These are phyloP conservation scores for Pyrus hybrid DNA, from an alignment of 331 rosid genomes.

Conservation along the genomic window DNA sequence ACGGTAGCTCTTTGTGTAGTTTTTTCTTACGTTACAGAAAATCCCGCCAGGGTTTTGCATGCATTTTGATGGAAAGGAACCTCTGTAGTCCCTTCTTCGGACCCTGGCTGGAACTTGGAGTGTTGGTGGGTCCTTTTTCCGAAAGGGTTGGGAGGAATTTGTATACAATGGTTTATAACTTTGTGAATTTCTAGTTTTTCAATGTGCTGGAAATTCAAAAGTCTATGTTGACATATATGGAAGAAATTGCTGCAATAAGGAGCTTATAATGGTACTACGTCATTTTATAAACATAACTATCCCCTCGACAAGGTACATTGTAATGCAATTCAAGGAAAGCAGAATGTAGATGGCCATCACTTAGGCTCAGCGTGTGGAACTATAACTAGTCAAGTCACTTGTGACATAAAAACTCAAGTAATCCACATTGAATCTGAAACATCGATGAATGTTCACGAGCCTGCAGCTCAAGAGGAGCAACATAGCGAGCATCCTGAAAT, in stretches of 20 bases:
- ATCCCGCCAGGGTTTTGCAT: neutral
- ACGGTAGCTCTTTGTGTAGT: too few species aligned
- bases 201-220: too few species aligned
- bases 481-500: too few species aligned
- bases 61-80: neutral
- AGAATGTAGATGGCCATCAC: neutral
- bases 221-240: too few species aligned
- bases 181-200: too few species aligned
- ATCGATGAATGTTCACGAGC: too few species aligned
- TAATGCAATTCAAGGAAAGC: neutral
- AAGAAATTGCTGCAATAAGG: too few species aligned
- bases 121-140: neutral
- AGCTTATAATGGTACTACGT: neutral
- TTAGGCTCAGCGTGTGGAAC: neutral
- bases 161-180: neutral
- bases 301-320: neutral
- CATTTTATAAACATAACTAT: neutral
- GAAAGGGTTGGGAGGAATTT: constrained; percentile 9
- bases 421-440: too few species aligned
- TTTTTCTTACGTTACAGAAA: neutral
- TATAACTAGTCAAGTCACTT: neutral
- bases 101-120: neutral
- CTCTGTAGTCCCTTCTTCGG: neutral
- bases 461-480: too few species aligned
- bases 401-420: neutral